Conservation (phyloP, 805 yeast species). For the Helenozyma baotianmanensis region DNA sequence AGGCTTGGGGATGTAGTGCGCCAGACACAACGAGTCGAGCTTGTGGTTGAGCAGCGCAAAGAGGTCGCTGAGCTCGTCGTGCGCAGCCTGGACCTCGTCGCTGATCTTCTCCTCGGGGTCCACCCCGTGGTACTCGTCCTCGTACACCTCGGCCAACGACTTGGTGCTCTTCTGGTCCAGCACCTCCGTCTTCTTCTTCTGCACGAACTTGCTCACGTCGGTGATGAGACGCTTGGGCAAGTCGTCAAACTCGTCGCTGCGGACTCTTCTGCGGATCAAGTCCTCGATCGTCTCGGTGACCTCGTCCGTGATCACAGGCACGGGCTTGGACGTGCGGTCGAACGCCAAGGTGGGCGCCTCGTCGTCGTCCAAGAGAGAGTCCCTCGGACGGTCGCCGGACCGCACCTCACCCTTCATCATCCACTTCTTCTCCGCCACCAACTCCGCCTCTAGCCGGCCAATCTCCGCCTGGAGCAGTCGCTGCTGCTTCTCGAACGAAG, state of each 20-base stretch:
- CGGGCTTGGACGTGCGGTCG: constrained; percentile 92
- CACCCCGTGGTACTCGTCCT: constrained; percentile 65
- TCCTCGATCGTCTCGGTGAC: constrained; percentile 85
- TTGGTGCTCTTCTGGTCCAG: constrained; percentile 81
- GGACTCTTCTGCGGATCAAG: constrained; percentile 76
- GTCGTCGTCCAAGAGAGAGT: constrained; percentile 71
- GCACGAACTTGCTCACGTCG: constrained; percentile 55
- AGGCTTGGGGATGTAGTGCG: constrained; percentile 91
- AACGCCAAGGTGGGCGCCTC: constrained; percentile 62
- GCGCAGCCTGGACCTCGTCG: constrained; percentile 67
- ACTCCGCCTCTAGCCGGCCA: constrained; percentile 73
- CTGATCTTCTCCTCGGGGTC: constrained; percentile 44
- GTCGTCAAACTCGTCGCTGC: constrained; percentile 76
- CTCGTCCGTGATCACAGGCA: constrained; percentile 89
- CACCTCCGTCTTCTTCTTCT: constrained; percentile 52
- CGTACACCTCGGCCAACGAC: constrained; percentile 88
- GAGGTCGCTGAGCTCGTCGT: constrained; percentile 68
- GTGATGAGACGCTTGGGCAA: constrained; percentile 67
- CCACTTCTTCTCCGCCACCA: constrained; percentile 90
- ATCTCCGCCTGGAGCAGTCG: constrained; percentile 72
- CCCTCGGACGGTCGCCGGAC: constrained; percentile 75
- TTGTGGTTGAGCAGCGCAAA: constrained; percentile 61
- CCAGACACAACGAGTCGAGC: constrained; percentile 87
- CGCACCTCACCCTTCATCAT: constrained; percentile 89
- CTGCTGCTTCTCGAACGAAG: constrained; percentile 83